These are phyloP conservation scores for Aspergillus luchuensis DNA, from an alignment of 2,329 filamentous ascomycete species.

Conservation along the genomic window DNA sequence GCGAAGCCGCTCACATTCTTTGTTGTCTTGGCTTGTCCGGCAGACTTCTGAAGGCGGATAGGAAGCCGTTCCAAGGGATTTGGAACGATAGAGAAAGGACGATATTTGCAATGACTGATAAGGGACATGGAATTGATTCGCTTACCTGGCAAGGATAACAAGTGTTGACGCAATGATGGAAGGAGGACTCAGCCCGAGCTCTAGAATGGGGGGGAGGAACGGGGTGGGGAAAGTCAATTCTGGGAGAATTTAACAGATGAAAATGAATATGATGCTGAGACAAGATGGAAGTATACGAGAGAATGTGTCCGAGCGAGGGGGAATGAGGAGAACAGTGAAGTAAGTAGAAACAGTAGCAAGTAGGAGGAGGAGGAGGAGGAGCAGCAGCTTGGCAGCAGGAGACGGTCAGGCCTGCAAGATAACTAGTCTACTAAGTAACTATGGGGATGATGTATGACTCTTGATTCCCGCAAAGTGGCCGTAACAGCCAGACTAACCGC, in stretches of 20 bases:
- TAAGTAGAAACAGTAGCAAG: conserved; percentile 13
- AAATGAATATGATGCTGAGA: not conserved
- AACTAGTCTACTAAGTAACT: conserved; percentile 4
- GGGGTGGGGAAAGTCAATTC: conserved; percentile 1
- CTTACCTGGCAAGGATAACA: conserved; percentile 25
- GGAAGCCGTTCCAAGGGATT: not conserved
- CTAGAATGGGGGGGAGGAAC: conserved; percentile 16
- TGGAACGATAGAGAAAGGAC: not conserved
- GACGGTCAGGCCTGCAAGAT: conserved; percentile 1
- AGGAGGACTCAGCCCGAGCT: not conserved
- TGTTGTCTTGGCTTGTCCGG: conserved; percentile 5
- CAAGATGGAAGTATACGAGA: not conserved
- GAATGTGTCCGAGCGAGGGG: not conserved
- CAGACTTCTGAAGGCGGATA: conserved; percentile 8
- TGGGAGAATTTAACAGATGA: conserved; percentile 5
- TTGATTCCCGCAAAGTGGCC: conserved; percentile 18
- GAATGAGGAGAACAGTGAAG: conserved; percentile 7
- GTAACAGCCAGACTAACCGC: conserved; percentile 25
- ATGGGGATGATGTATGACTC: conserved; percentile 37
- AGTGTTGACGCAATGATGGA: conserved; percentile 3
- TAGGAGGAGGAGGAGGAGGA: not conserved
- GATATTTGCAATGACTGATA: conserved; percentile 15
- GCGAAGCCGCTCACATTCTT: conserved; percentile 12
- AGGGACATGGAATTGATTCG: conserved; percentile 16
- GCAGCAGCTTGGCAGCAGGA: not conserved